phyloP scores from a whole-genome alignment of 768 basidiomycete species.

The Pulveroboletus sp. region DNA sequence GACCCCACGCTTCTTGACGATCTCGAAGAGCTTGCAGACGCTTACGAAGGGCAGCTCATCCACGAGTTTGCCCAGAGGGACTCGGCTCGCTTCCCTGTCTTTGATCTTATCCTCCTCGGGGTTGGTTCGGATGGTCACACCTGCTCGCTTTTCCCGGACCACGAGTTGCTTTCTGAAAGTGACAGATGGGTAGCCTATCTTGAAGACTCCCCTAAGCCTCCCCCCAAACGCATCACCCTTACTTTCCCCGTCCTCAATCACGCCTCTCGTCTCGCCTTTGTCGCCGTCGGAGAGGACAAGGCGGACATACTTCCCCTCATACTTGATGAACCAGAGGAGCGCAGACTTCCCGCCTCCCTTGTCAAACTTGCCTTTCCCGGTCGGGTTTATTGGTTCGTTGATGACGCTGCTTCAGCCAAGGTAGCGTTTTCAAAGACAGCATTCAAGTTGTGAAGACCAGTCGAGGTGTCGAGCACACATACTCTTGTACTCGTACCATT shows the following conservation, averaged over 20 bases:
- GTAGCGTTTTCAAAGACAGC: constrained; percentile 51
- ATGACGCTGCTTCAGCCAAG: constrained; percentile 72
- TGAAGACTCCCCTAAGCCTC: constrained; percentile 92
- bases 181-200: constrained; percentile 95
- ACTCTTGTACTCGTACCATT: constrained; percentile 25
- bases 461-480: constrained; percentile 2
- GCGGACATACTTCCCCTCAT: constrained; percentile 64
- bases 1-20: constrained; percentile 62
- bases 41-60: constrained; percentile 82
- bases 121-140: constrained; percentile 99
- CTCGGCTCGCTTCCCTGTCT: constrained; percentile 92
- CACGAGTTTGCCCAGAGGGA: constrained; percentile 88
- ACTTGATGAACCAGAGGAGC: constrained; percentile 72
- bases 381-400: constrained; percentile 91
- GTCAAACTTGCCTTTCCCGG: constrained; percentile 79
- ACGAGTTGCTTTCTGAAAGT: constrained; percentile 73
- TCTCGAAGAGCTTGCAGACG: constrained; percentile 75
- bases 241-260: constrained; percentile 91
- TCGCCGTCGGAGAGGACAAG: constrained; percentile 81
- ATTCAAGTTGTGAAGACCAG: constrained; percentile 46
- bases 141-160: constrained; percentile 94
- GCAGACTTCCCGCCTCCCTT: constrained; percentile 73
- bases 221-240: constrained; percentile 83
- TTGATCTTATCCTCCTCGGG: constrained; percentile 95
- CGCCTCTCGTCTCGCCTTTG: constrained; percentile 83